Evolutionary conservation across 1,284 basidiomycete species (phyloP), one percentile per base, ranked within the genome.

Genomic region (Moesziomyces globuligerus): DNA sequence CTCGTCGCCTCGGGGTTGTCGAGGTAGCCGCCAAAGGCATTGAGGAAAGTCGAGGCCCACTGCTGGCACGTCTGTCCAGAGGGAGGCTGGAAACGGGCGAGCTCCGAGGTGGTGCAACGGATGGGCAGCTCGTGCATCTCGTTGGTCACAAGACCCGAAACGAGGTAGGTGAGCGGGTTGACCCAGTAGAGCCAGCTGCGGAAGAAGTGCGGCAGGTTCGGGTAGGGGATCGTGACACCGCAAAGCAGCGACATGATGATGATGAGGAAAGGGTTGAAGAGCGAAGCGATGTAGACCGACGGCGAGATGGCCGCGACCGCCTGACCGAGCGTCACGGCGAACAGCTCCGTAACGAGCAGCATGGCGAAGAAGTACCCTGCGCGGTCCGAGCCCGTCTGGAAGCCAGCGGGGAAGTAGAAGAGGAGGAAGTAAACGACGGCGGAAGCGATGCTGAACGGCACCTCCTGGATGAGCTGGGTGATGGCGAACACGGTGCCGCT

Each of bases 81-180:
- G 0, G 92, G 92, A 0, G 92, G 90, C 64, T 86, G 83, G 85
- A 91, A 91, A 20, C 20, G n/a, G 23, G 59, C 51, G 2, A 65
- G 91, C 75, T 93, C 91, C 46, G 87, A 85, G 0, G 83, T 74
- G 32, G 86, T 85, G 84, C 92, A 94, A 32, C 75, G 81, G 55
- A 95, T 89, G 0, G 79, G 75, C 6, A 92, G 85, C 15, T 89
- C 91, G 78, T 92, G 88, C 26, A 96, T 85, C 76, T 91, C 91
- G 8, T 90, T 92, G 0, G 90, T 87, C 42, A 92, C 83, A 85
- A 94, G 88, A 3, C 65, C 58, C 8, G 48, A 50, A 13, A 68
- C 53, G 20, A 67, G 47, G 32, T 60, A 67, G 7, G 64, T 67
- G 10, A 67, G 36, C 3, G 64, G 64, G 21, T 59, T 56, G 18